Conservation (phyloP, 2,329 filamentous ascomycete genomes). For the Ilyonectria robusta region DNA sequence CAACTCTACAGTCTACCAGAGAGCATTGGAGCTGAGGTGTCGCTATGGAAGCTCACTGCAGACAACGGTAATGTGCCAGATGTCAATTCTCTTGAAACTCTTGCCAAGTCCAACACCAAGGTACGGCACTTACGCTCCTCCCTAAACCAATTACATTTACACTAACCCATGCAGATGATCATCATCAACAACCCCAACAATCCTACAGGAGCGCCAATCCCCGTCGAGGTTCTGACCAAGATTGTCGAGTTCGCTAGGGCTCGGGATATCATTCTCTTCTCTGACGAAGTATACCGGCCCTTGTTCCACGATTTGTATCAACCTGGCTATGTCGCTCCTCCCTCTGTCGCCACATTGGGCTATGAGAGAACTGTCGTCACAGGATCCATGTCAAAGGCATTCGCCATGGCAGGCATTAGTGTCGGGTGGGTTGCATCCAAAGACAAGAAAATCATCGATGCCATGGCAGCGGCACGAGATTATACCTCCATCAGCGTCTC, state of each 20-base stretch:
- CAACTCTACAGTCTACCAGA: constrained; percentile 84
- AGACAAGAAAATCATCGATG: constrained; percentile 71
- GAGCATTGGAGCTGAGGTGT: constrained; percentile 82
- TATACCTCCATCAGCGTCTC: constrained; percentile 90
- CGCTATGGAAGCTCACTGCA: constrained; percentile 79
- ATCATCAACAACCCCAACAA: constrained; percentile 31
- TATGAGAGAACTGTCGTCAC: constrained; percentile 82
- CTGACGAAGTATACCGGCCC: constrained; percentile 25
- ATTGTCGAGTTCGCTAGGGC: constrained; percentile 20
- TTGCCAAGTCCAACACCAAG: constrained; percentile 80
- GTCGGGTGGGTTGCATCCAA: constrained; percentile 85
- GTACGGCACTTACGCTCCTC: constrained; percentile 55
- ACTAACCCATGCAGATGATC: constrained; percentile 18
- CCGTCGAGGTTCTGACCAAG: constrained; percentile 9
- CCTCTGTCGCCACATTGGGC: constrained; percentile 74
- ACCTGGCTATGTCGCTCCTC: constrained; percentile 68
- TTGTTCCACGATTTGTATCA: constrained; percentile 36
- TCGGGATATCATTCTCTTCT: constrained; percentile 23
- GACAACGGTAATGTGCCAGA: constrained; percentile 78
- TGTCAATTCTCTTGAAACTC: constrained; percentile 72
- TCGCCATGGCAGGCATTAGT: constrained; percentile 83
- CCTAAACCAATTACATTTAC: neutral
- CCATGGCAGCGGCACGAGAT: constrained; percentile 75
- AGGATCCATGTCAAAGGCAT: constrained; percentile 88
- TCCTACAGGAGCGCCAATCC: constrained; percentile 17